A percentile compares a stretch with the other conserved stretches of the same genome.
phyloP scores from a whole-genome alignment of 257 asterid species.

The Cynanchum wilfordii region DNA sequence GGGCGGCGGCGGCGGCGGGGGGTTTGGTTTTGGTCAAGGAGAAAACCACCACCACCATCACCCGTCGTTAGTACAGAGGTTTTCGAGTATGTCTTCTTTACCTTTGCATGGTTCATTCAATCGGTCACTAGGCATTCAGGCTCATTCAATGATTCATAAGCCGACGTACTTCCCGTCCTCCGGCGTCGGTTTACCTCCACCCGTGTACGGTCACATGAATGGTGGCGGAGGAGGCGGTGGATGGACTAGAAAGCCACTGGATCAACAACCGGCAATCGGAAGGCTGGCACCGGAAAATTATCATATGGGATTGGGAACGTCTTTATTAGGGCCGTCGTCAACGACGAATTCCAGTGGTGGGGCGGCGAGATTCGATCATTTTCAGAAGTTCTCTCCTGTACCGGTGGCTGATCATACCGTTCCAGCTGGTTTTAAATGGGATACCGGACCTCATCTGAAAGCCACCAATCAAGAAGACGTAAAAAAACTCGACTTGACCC shows the following conservation, averaged over 20 bases:
- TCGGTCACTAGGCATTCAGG: constrained; percentile 56
- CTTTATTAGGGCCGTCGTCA: constrained; percentile 17
- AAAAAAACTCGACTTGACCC: constrained; percentile 69
- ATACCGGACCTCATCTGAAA: constrained; percentile 20
- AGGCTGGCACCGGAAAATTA: constrained; percentile 35
- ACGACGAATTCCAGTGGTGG: constrained; percentile 28
- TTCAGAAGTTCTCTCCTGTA: constrained; percentile 30
- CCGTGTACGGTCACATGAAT: constrained; percentile 22
- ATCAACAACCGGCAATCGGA: constrained; percentile 48
- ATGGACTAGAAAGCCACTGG: constrained; percentile 42
- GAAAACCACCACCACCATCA: not conserved
- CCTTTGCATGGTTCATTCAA: constrained; percentile 56
- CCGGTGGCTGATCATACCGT: constrained; percentile 26
- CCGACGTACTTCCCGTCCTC: constrained; percentile 22
- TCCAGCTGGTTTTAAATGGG: constrained; percentile 38
- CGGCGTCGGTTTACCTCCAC: not conserved
- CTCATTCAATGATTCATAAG: constrained; percentile 68
- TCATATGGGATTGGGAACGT: constrained; percentile 17
- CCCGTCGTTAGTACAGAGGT: constrained; percentile 8
- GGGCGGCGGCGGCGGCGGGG: constrained; percentile 14
- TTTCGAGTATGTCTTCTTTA: constrained; percentile 58
- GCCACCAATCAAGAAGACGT: constrained; percentile 43
- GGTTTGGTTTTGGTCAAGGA: not conserved
- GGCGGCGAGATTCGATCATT: constrained; percentile 44
- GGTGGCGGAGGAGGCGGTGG: constrained; percentile 19